Conservation (phyloP, 768 basidiomycete species). For the Ramaria rubella region DNA sequence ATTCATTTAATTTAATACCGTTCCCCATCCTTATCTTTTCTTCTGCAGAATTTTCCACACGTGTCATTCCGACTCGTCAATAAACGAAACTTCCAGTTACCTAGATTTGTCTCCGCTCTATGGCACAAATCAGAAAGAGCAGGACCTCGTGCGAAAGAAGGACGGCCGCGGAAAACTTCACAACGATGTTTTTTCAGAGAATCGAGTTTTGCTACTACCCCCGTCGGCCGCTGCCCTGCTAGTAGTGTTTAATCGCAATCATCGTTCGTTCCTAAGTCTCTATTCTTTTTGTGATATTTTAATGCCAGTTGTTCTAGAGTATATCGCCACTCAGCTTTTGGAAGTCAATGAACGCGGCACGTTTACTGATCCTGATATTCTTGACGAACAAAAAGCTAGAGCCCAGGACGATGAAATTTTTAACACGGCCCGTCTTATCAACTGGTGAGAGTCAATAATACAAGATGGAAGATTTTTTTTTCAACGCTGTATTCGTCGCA, state of each 20-base stretch:
- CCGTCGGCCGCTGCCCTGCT: conserved; percentile 62
- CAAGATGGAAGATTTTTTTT: not conserved
- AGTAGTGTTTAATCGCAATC: conserved; percentile 64
- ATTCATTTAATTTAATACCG: not conserved
- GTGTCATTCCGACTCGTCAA: conserved; percentile 36
- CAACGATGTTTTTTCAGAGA: conserved; percentile 66
- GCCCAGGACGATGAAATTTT: conserved; percentile 74
- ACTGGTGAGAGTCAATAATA: conserved; percentile 33
- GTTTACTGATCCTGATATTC: conserved; percentile 26
- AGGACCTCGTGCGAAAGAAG: conserved; percentile 46
- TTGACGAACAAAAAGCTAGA: conserved; percentile 15
- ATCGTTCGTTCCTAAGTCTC: conserved; percentile 20
- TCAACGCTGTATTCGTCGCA: not conserved
- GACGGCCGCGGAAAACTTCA: conserved; percentile 64
- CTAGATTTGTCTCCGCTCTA: conserved; percentile 72
- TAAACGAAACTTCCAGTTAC: conserved; percentile 66
- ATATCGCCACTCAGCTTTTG: conserved; percentile 58
- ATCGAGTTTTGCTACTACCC: conserved; percentile 60
- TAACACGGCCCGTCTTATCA: conserved; percentile 64
- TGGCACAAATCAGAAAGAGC: conserved; percentile 44
- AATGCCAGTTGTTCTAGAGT: conserved; percentile 36
- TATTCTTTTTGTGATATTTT: not conserved
- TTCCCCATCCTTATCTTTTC: not conserved
- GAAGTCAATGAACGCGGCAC: conserved; percentile 62
- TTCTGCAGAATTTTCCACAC: conserved; percentile 51